Evolutionary conservation across 2,329 filamentous ascomycete genomes (phyloP).

Genomic region (Fusarium sp.): DNA sequence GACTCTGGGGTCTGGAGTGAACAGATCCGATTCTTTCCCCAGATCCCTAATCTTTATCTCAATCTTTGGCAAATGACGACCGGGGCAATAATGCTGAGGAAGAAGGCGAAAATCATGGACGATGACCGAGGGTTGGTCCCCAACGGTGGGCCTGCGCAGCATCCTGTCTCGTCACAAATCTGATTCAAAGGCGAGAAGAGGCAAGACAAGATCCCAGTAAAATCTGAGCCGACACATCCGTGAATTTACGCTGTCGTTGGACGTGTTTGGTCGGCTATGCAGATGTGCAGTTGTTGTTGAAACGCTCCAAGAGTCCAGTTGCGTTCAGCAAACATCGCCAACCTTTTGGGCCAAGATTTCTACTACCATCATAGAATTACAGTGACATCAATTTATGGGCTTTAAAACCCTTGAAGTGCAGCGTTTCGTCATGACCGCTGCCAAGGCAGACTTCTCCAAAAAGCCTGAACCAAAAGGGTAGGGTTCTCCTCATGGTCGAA

Average conservation of each 20-base stretch:
- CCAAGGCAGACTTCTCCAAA: conserved; percentile 42
- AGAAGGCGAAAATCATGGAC: conserved; percentile 26
- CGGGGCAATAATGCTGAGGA: conserved; percentile 11
- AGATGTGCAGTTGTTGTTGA: conserved; percentile 1
- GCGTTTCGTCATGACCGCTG: conserved; percentile 25
- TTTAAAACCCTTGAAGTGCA: neutral
- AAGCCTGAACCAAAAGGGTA: conserved; percentile 1
- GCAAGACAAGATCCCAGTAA: conserved; percentile 26
- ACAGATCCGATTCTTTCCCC: conserved; percentile 30
- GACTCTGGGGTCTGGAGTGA: conserved; percentile 42
- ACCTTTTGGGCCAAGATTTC: neutral
- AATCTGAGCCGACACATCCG: conserved; percentile 35
- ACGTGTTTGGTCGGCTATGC: conserved; percentile 8
- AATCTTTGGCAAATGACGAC: conserved; percentile 23
- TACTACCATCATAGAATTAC: conserved; percentile 27
- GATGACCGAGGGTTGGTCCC: conserved; percentile 30
- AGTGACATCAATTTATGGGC: neutral
- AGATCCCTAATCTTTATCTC: conserved; percentile 12
- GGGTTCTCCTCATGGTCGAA: conserved; percentile 39
- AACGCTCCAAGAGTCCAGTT: neutral
- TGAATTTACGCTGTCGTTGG: neutral
- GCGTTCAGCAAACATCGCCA: neutral
- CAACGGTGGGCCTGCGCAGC: conserved; percentile 27
- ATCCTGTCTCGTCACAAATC: conserved; percentile 29
- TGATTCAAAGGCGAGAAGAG: conserved; percentile 9